phyloP scores from a whole-genome alignment of 305 asterid species.

The Plantago lanceolata region DNA sequence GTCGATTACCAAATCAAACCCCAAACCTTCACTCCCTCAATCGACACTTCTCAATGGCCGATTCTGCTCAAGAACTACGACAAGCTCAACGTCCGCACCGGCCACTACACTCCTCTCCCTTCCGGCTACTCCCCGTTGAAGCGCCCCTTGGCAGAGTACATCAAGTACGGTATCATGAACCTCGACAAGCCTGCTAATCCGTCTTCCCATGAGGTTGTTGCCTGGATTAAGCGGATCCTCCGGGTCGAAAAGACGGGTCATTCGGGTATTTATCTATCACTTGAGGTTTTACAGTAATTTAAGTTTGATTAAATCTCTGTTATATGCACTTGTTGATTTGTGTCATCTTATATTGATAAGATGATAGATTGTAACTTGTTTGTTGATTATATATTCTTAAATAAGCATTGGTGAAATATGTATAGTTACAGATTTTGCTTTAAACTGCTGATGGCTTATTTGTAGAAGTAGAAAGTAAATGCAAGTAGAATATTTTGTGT shows the following conservation, averaged over 20 bases:
- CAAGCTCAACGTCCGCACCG: slow-evolving; percentile 79
- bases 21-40: slow-evolving; percentile 69
- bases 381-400: no score
- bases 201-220: slow-evolving; percentile 95
- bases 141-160: slow-evolving; percentile 70
- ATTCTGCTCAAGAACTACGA: slow-evolving; percentile 88
- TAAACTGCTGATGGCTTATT: no score
- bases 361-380: no score
- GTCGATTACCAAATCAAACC: slow-evolving; percentile 76
- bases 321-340: no score
- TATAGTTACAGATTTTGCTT: no score
- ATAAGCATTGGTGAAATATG: no score
- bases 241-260: slow-evolving; percentile 95
- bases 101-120: slow-evolving; percentile 93
- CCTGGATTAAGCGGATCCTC: slow-evolving; percentile 89
- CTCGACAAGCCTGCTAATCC: slow-evolving; percentile 94
- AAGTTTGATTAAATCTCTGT: no score
- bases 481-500: no score
- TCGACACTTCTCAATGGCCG: slow-evolving; percentile 93
- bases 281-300: no score
- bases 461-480: no score
- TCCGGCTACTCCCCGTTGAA: slow-evolving; percentile 83
- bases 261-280: slow-evolving; percentile 36
- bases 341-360: no score
- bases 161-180: slow-evolving; percentile 79